Base-by-base conservation (phyloP, 129 eudicot genomes). In the Mikania micrantha region DNA sequence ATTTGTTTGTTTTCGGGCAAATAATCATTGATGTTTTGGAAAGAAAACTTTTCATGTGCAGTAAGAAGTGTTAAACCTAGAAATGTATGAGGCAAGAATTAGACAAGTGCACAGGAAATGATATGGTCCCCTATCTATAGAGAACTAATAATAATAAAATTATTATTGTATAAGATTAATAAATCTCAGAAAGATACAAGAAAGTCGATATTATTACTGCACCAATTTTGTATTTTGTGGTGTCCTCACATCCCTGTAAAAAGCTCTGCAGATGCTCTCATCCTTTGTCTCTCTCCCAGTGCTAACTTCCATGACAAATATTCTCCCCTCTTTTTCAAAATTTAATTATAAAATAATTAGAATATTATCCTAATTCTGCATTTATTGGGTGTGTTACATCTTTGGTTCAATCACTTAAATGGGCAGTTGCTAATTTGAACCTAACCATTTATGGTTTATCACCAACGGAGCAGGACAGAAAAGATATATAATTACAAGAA, bases 241-340 rank as follows among this genome's bases (percentile, higher is more conserved):
- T 82, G 83, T 77, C 84, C 38, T 56, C 67, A 70, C 73, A 67
- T 49, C 50, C 81, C 67, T 67, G 36, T 61, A 28, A 71, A 63
- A 56, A 74, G 72, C 57, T 76, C 72, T 69, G 63, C 75, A 81
- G 79, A 70, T 77, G 84, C 81, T 49, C 81, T 66, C 74, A 72
- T 60, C 71, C 72, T 77, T 72, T 80, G 80, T 73, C 75, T 76
- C 83, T 75, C 77, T 71, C 79, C 78, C 76, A 73, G 76, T 85
- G 85, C 86, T 78, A 82, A 85, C 96, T 85, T 88, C 84, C 73
- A 83, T 82, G 88, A 66, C 79, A 85, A 79, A 83, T 83, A 79
- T 79, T 79, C 88, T 79, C 76, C 70, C 24, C 53, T 49, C 64
- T n/a, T n/a, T 76, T 80, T 74, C 24, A 19, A 17, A 2, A 4